Percentiles rank a stretch among this genome's conserved stretches.
Conservation (phyloP, 345 rosid genomes). For the Lepidium aucheri region DNA sequence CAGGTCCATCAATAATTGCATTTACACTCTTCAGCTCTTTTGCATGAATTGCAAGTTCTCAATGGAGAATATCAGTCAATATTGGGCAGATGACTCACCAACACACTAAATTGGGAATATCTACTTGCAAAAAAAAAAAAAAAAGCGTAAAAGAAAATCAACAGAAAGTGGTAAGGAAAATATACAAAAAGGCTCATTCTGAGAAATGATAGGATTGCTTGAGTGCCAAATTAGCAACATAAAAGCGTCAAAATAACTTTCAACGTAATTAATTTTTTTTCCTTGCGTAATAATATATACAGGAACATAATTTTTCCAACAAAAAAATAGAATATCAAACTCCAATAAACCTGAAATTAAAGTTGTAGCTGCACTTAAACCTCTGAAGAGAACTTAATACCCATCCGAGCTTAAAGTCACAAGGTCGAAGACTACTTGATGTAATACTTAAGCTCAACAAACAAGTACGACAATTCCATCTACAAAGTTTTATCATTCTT, state of each 20-base stretch:
- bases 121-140: slow-evolving; percentile 35
- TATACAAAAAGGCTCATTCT: not conserved
- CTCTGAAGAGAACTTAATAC: slow-evolving; percentile 62
- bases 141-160: not conserved
- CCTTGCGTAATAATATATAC: not conserved
- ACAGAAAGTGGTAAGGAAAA: not conserved
- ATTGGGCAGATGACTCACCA: slow-evolving; percentile 32
- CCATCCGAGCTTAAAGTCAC: slow-evolving; percentile 85
- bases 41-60: slow-evolving; percentile 48
- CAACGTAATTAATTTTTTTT: not conserved
- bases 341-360: slow-evolving; percentile 51
- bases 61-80: slow-evolving; percentile 47
- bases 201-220: not conserved
- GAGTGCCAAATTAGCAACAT: not conserved
- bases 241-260: not conserved
- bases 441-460: slow-evolving; percentile 50
- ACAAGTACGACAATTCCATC: slow-evolving; percentile 86
- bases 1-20: slow-evolving; percentile 74
- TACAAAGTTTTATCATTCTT: slow-evolving; percentile 19
- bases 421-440: slow-evolving; percentile 63
- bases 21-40: slow-evolving; percentile 61
- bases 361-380: slow-evolving; percentile 74
- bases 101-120: slow-evolving; percentile 45
- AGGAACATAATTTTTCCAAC: not conserved
- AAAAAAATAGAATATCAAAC: not conserved